Evolutionary conservation across 805 yeast genomes (phyloP), one percentile per base, ranked within the genome.

Genomic region (Candida lessepsii): DNA sequence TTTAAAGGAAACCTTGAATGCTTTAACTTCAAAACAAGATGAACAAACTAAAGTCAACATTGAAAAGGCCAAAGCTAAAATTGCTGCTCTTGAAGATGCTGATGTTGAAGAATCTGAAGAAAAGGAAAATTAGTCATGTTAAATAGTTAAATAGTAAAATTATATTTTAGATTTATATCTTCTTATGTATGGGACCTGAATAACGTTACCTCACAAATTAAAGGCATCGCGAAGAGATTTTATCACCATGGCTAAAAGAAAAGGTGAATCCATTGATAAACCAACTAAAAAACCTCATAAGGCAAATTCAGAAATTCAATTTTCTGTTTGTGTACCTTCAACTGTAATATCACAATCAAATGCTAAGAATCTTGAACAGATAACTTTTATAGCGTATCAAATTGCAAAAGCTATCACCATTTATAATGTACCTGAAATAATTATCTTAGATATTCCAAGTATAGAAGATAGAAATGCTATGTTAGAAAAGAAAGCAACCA

Each of bases 1-100:
- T 50, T 78, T 91, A 65, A 79, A 81, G 71, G 76, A 72, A 52
- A 89, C 93, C 63, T 77, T 86, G 57, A 71, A 68, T 42, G 80
- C 80, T 48, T 85, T 78, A 67, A 69, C 75, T 62, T 71, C 73
- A 36, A 80, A 81, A 65, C 95, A 88, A 70, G 90, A 82, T 45
- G 86, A 80, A 42, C 86, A 81, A 57, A 87, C 97, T 45, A 76
- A 80, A 60, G 76, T 78, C 62, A 83, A 85, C 61, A 72, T 85
- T 49, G 86, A 76, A 54, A 75, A 75, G 49, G 96, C 93, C 37
- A 81, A 87, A 68, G 83, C 81, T 41, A 83, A 83, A 62, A 76
- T 87, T 49, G 83, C 82, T 46, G 74, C 81, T 57, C 65, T 86
- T 46, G 83, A 82, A 56, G 75, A 74, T 39, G 70, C 66, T 37